Percentiles rank a stretch among this genome's conserved stretches.
These are phyloP conservation scores for Apiotrichum porosum DNA, from an alignment of 1,284 basidiomycete genomes.

Conservation along the genomic window DNA sequence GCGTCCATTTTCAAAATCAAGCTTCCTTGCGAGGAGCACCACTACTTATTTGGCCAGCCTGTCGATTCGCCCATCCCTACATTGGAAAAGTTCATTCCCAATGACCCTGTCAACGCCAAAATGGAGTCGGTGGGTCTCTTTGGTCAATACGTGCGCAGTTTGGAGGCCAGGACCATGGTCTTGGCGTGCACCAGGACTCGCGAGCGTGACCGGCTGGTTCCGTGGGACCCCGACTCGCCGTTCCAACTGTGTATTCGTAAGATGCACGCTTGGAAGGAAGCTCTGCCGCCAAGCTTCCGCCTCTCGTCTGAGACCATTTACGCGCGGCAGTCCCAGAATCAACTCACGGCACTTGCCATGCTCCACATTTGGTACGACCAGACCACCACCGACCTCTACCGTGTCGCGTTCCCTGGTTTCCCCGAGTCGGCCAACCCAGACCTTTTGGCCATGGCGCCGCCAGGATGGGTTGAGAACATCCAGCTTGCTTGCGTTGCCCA, in stretches of 20 bases:
- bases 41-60: conserved; percentile 4
- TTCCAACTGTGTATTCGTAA: conserved; percentile 5
- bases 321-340: conserved; percentile 17
- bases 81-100: not conserved
- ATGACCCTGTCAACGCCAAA: not conserved
- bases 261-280: conserved; percentile 8
- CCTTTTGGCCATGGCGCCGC: conserved; percentile 4
- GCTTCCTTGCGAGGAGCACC: conserved; percentile 12
- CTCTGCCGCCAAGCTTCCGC: conserved; percentile 11
- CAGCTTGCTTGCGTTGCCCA: conserved; percentile 8
- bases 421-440: conserved; percentile 7
- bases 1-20: conserved; percentile 1
- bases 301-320: conserved; percentile 17
- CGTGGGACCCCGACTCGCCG: conserved; percentile 10
- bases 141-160: conserved; percentile 12
- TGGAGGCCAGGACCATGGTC: conserved; percentile 8
- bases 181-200: conserved; percentile 5
- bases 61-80: conserved; percentile 3
- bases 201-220: conserved; percentile 1
- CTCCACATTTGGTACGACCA: conserved; percentile 21
- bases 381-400: conserved; percentile 13
- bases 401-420: conserved; percentile 18
- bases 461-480: conserved; percentile 11
- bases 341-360: conserved; percentile 18
- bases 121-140: conserved; percentile 12